Base-by-base conservation (phyloP, 2,329 filamentous ascomycete species). In the Zymoseptoria passerinii region DNA sequence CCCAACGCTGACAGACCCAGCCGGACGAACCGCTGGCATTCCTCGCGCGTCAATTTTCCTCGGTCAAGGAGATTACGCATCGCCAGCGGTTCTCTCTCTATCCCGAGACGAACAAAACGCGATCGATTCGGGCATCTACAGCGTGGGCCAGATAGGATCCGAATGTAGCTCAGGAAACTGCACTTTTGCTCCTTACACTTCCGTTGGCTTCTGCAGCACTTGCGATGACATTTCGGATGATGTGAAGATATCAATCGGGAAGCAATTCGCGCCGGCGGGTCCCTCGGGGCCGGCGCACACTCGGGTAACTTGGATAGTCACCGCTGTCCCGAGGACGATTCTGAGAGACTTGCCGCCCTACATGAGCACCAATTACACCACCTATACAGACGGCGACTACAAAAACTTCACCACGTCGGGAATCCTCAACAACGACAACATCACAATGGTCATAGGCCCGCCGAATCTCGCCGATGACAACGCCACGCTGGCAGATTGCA, bases 151-250 rank as follows among this genome's bases (percentile, higher is more conserved):
- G 18, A 50, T 29, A 18, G 23, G 53, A 28, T 23, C 44, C n/a
- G 23, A 23, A 18, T 59, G 54, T 49, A 28, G 9, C 16, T 59
- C 60, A 18, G 60, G 60, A 29, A 59, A 57, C 48, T 59, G 57
- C 48, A 62, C 60, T 5, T 55, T 58, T 29, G 29, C 35, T 3
- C 35, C 49, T 4, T 62, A 58, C 48, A 48, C 49, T 6, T 57
- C 60, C 10, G 49, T 59, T 40, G 60, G 57, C 6, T 62, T 53
- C 18, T 62, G 57, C 50, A 58, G 55, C 23, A 28, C 19, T 9
- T 62, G 57, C 44, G 8, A 49, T 6, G 60, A 62, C 20, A 35
- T 58, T 10, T 62, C 60, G 19, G 18, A 40, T 7, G 53, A 40
- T 23, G 27, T 44, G 9, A 53, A 28, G 16, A 54, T 35, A 1